These are phyloP conservation scores for Euphorbia lathyris DNA, from an alignment of 345 rosid genomes.

Conservation along the genomic window DNA sequence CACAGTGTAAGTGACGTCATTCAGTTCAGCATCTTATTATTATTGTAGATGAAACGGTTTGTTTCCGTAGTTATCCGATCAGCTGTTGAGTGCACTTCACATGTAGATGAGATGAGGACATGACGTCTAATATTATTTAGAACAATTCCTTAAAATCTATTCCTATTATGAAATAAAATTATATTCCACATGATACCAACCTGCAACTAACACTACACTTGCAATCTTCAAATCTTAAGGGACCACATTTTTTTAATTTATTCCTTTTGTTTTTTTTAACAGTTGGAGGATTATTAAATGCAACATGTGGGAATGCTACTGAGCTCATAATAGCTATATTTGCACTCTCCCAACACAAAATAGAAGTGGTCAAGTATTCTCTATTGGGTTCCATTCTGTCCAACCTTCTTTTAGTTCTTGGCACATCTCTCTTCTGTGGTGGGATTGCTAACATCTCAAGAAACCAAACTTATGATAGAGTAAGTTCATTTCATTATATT, in stretches of 20 bases:
- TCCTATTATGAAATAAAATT: neutral
- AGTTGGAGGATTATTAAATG: constrained; percentile 92
- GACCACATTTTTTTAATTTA: neutral
- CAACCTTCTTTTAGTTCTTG: constrained; percentile 90
- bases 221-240: neutral
- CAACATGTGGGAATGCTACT: constrained; percentile 93
- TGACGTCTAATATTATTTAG: neutral
- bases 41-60: too few species aligned
- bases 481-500: constrained; percentile 14
- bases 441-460: constrained; percentile 62
- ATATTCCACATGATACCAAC: neutral
- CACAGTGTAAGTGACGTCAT: too few species aligned
- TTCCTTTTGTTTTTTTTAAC: constrained; percentile 11
- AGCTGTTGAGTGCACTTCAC: too few species aligned
- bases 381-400: constrained; percentile 85
- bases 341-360: constrained; percentile 56
- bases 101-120: too few species aligned
- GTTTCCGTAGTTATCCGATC: too few species aligned
- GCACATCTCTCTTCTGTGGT: constrained; percentile 83
- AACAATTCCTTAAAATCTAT: neutral
- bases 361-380: constrained; percentile 78
- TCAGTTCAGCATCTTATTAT: too few species aligned
- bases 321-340: constrained; percentile 84
- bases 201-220: neutral
- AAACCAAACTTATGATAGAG: constrained; percentile 85